phyloP scores from a whole-genome alignment of 371 early-diverging fungal species.

The Coemansia sp. region DNA sequence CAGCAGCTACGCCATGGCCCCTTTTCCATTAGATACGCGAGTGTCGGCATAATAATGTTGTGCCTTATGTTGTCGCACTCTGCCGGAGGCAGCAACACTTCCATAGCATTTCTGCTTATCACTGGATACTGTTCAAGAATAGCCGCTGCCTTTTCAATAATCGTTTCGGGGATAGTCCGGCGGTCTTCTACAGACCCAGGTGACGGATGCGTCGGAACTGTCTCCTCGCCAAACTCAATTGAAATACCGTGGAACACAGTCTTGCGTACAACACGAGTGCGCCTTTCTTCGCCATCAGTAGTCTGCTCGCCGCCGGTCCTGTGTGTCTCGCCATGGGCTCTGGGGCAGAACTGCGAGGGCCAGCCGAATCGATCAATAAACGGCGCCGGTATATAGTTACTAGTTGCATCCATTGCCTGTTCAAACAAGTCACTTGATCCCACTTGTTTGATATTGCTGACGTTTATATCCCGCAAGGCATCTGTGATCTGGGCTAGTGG shows the following conservation, averaged over 20 bases:
- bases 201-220: slow-evolving; percentile 18
- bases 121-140: slow-evolving; percentile 38
- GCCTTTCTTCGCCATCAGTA: not conserved
- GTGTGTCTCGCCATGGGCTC: not conserved
- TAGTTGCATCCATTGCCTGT: not conserved
- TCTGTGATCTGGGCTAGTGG: slow-evolving; percentile 19
- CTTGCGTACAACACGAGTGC: not conserved
- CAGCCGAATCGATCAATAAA: slow-evolving; percentile 32
- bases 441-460: slow-evolving; percentile 27
- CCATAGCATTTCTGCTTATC: slow-evolving; percentile 41
- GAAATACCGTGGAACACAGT: slow-evolving; percentile 8
- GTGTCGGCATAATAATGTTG: slow-evolving; percentile 21
- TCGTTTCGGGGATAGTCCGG: slow-evolving; percentile 6
- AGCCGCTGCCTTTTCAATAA: slow-evolving; percentile 12
- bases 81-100: slow-evolving; percentile 17
- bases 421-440: slow-evolving; percentile 22
- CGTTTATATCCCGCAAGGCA: slow-evolving; percentile 10
- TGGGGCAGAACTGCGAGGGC: slow-evolving; percentile 28
- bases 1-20: slow-evolving; percentile 53
- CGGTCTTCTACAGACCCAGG: slow-evolving; percentile 14
- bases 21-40: slow-evolving; percentile 43
- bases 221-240: slow-evolving; percentile 8
- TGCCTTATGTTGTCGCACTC: slow-evolving; percentile 15
- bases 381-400: slow-evolving; percentile 37
- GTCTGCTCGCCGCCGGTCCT: not conserved